These are phyloP conservation scores for Penicillium maclennaniae DNA, from an alignment of 495 filamentous ascomycete species.

Conservation along the genomic window DNA sequence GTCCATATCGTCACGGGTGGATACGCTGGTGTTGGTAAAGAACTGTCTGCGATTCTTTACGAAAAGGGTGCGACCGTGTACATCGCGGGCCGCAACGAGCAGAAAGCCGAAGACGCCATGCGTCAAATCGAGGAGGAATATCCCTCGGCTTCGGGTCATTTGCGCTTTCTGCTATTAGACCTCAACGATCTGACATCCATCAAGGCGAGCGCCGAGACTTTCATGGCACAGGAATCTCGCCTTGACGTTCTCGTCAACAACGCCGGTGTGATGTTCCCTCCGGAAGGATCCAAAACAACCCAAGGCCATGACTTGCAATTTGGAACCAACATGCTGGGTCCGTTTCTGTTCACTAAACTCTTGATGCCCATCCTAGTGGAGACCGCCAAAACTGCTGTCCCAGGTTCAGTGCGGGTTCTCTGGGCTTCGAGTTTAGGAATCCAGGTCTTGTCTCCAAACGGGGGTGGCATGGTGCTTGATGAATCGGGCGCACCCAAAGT, in stretches of 20 bases:
- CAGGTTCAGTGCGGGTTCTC: neutral
- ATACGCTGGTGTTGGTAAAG: neutral
- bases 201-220: neutral
- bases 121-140: neutral
- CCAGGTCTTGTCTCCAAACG: neutral
- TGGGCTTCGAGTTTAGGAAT: neutral
- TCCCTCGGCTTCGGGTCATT: neutral
- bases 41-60: neutral
- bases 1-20: neutral
- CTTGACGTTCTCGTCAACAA: neutral
- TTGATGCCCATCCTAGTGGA: neutral
- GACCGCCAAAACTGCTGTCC: neutral
- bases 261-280: neutral
- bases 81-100: neutral
- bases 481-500: neutral
- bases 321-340: conserved; percentile 2
- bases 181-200: neutral
- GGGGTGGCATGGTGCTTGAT: neutral
- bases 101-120: neutral
- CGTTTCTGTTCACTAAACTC: neutral
- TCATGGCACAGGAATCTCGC: neutral
- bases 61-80: neutral
- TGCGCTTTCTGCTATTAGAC: neutral
- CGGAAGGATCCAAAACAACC: neutral
- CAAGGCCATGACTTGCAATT: neutral